These are phyloP conservation scores for Pleurozium schreberi DNA, from an alignment of 225 moss, liverwort and hornwort genomes.

Conservation along the genomic window DNA sequence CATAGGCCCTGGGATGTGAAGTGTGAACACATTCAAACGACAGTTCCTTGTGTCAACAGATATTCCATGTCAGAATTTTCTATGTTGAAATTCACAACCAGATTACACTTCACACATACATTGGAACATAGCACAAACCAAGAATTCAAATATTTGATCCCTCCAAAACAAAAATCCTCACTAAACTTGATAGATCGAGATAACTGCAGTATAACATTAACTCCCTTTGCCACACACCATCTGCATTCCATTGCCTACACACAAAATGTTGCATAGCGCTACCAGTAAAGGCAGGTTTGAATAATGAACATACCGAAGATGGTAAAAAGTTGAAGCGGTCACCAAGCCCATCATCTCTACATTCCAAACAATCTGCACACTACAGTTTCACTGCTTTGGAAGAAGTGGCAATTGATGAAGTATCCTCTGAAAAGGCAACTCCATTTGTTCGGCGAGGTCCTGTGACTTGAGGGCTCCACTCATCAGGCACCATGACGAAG, in stretches of 20 bases:
- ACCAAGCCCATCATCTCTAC: neutral
- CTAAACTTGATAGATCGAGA: neutral
- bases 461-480: conserved; percentile 46
- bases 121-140: neutral
- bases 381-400: neutral
- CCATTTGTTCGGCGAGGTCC: conserved; percentile 9
- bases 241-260: neutral
- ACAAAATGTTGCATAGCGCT: neutral
- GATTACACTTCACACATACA: neutral
- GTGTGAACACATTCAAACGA: neutral
- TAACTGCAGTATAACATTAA: neutral
- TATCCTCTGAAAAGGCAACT: neutral
- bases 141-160: neutral
- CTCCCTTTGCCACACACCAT: neutral
- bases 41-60: neutral
- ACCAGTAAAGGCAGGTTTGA: neutral
- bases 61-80: neutral
- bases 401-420: neutral
- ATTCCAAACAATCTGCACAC: neutral
- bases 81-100: neutral
- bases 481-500: conserved; percentile 91
- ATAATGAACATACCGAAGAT: conserved; percentile 1
- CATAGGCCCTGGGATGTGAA: neutral
- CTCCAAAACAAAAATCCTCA: neutral
- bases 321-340: neutral